These are phyloP conservation scores for Rubia tinctorum DNA, from an alignment of 305 asterid genomes.

Conservation along the genomic window DNA sequence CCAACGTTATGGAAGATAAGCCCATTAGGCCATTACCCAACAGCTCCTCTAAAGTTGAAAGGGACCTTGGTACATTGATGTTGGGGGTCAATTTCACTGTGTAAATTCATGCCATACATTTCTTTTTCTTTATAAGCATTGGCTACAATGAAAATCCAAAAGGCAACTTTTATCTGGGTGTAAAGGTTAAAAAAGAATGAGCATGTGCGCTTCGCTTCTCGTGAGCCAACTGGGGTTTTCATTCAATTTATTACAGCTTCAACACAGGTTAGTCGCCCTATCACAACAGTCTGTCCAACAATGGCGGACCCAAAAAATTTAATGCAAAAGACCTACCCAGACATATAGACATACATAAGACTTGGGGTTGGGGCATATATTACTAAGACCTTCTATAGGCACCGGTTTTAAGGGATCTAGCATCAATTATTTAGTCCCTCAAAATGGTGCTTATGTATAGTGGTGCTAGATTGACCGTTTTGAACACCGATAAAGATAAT, in stretches of 20 bases:
- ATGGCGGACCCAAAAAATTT: conserved; percentile 1
- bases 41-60: background rate
- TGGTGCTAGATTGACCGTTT: too few relatives aligned
- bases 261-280: conserved; percentile 1
- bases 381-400: too few relatives aligned
- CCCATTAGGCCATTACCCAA: background rate
- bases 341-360: background rate
- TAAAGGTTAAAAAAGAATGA: background rate
- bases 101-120: background rate
- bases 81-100: background rate
- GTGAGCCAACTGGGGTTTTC: conserved; percentile 15
- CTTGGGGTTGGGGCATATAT: too few relatives aligned
- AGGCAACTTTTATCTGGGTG: conserved; percentile 13
- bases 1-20: background rate
- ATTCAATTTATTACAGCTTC: background rate
- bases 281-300: conserved; percentile 20
- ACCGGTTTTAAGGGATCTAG: too few relatives aligned
- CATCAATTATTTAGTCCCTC: too few relatives aligned
- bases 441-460: too few relatives aligned
- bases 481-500: too few relatives aligned
- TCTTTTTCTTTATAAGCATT: background rate
- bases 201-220: conserved; percentile 17
- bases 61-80: background rate
- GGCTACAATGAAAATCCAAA: conserved; percentile 11
- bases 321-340: background rate